phyloP scores from a whole-genome alignment of 345 rosid genomes.

The Microthlaspi erraticum region DNA sequence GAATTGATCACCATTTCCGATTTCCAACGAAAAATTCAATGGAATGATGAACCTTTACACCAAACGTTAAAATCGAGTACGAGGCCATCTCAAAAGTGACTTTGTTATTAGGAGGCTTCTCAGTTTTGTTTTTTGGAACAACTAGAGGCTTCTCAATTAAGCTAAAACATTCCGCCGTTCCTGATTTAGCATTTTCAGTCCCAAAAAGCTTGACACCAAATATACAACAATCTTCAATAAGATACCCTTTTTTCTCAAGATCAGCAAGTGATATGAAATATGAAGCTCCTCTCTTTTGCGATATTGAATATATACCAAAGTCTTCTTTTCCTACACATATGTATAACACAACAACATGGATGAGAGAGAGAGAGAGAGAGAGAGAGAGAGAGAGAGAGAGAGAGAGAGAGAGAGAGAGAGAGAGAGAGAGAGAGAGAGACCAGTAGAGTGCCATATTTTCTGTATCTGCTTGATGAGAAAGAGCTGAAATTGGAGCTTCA shows the following conservation, averaged over 20 bases:
- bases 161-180: slow-evolving; percentile 36
- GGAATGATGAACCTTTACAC: not conserved
- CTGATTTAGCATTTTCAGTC: not conserved
- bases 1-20: slow-evolving; percentile 28
- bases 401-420: not conserved
- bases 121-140: too few relatives aligned
- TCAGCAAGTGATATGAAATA: not conserved
- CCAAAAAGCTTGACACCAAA: slow-evolving; percentile 34
- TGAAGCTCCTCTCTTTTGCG: not conserved
- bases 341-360: not conserved
- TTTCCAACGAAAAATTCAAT: slow-evolving; percentile 40
- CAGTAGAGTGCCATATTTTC: not conserved
- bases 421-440: slow-evolving; percentile 21
- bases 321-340: not conserved
- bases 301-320: not conserved
- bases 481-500: not conserved
- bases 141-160: slow-evolving; percentile 35
- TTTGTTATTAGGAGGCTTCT: slow-evolving; percentile 38
- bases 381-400: too few relatives aligned
- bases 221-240: slow-evolving; percentile 35
- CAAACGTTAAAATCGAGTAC: slow-evolving; percentile 29
- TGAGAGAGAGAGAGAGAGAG: slow-evolving; percentile 14
- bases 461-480: slow-evolving; percentile 7
- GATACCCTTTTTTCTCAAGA: slow-evolving; percentile 28
- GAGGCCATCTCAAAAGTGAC: slow-evolving; percentile 39